Evolutionary conservation across 2,329 filamentous ascomycete species (phyloP), one percentile per base, ranked within the genome.

Genomic region (Boeremia exigua): DNA sequence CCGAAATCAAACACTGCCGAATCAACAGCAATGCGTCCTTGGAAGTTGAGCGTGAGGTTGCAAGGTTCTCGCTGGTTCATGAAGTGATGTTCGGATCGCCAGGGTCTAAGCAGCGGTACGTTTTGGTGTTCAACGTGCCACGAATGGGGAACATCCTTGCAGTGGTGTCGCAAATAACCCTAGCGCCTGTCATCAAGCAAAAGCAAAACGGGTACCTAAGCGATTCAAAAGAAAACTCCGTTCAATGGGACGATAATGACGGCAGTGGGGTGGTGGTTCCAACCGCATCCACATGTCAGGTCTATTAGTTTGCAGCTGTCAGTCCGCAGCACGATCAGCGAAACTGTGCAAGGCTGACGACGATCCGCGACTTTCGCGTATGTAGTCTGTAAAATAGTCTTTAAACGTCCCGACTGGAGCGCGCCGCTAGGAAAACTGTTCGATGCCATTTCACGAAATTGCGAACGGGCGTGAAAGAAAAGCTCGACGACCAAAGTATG

Each of bases 101-200:
- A 58, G 61, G 49, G 66, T 62, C 65, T 36, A 43, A 48, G 57
- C 36, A 36, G 62, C 53, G 56, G 59, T 64, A 60, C 57, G 43
- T 33, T 50, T 60, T 66, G 63, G 65, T 60, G 58, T 59, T 59
- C 55, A 62, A 34, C 52, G 50, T 62, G 53, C 52, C 44, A 56
- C 55, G 52, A 53, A 45, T 56, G 42, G 52, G 64, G 65, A 57
- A 59, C 40, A 70, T 63, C 69, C 70, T 58, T 71, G 70, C 53
- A 51, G 19, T 54, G 44, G 32, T 54, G 52, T 44, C 39, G 9
- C 53, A 17, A 39, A 40, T 34, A 30, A 48, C 50, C 50, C 61
- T 58, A 58, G 62, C 53, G 46, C 63, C 57, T 65, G 60, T 60
- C 44, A 58, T 33, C 17, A 27, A 49, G 44, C 43, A 53, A 62